Percentiles rank a stretch among this genome's conserved stretches.
Conservation (phyloP, 176 grass and related monocot species). For the Eleusine coracana region DNA sequence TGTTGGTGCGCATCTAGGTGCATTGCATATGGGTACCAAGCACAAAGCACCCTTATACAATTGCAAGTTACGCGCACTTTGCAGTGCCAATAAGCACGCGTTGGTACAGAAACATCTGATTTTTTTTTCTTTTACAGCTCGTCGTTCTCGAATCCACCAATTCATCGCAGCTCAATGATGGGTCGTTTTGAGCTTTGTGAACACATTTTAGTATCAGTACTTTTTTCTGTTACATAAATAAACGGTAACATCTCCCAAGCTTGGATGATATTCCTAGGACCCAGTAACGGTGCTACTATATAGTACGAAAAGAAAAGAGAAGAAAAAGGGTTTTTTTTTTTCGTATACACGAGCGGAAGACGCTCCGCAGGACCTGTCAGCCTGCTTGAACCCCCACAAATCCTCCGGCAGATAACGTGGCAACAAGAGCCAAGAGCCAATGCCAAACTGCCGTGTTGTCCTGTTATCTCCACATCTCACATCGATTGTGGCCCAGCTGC, state of each 20-base stretch:
- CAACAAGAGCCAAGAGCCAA: slow-evolving; percentile 37
- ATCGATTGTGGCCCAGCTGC: slow-evolving; percentile 7
- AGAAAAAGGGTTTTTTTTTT: too few relatives aligned
- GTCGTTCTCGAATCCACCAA: too few relatives aligned
- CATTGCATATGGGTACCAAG: too few relatives aligned
- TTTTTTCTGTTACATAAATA: neutral
- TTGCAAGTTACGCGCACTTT: too few relatives aligned
- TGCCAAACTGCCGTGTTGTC: slow-evolving; percentile 25
- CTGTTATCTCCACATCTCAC: slow-evolving; percentile 17
- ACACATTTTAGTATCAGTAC: neutral
- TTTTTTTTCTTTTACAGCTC: too few relatives aligned
- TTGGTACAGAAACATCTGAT: too few relatives aligned
- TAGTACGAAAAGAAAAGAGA: too few relatives aligned
- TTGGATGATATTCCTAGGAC: neutral
- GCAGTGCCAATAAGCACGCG: too few relatives aligned
- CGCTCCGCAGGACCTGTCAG: neutral
- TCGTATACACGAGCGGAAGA: neutral
- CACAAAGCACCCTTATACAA: too few relatives aligned
- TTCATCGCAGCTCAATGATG: too few relatives aligned
- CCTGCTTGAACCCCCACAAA: neutral
- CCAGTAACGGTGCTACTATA: too few relatives aligned
- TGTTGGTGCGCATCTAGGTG: too few relatives aligned
- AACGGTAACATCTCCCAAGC: neutral
- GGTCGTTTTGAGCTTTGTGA: neutral
- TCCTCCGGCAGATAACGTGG: neutral